These are phyloP conservation scores for Candida dubliniensis DNA, from an alignment of 1,139 yeast genomes.

Conservation along the genomic window DNA sequence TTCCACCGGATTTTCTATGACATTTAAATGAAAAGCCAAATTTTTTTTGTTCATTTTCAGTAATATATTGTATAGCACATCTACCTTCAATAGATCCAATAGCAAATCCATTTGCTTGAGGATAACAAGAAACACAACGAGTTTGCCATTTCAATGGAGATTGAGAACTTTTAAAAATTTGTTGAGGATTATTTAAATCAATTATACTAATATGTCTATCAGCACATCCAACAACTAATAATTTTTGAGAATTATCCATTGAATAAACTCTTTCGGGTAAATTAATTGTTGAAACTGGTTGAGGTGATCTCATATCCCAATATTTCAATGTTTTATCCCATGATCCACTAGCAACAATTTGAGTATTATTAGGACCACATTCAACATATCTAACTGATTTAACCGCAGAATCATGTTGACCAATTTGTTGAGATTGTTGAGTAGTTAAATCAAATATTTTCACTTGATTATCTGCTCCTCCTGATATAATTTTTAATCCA, in stretches of 20 bases:
- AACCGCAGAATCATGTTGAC: slow-evolving; percentile 84
- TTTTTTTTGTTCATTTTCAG: slow-evolving; percentile 72
- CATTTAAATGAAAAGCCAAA: slow-evolving; percentile 90
- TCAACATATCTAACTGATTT: slow-evolving; percentile 72
- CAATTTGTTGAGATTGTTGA: slow-evolving; percentile 83
- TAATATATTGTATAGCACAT: slow-evolving; percentile 94
- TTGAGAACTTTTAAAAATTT: slow-evolving; percentile 67
- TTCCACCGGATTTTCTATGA: slow-evolving; percentile 62
- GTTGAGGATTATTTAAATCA: slow-evolving; percentile 81
- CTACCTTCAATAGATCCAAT: slow-evolving; percentile 94
- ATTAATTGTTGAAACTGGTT: slow-evolving; percentile 76
- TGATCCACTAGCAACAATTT: slow-evolving; percentile 86
- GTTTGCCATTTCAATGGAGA: slow-evolving; percentile 96
- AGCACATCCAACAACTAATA: slow-evolving; percentile 90
- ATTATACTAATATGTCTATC: slow-evolving; percentile 79
- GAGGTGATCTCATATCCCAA: slow-evolving; percentile 90
- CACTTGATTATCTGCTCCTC: slow-evolving; percentile 92
- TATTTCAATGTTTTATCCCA: slow-evolving; percentile 96
- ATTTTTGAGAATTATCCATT: slow-evolving; percentile 80
- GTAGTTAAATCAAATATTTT: slow-evolving; percentile 78
- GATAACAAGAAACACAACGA: slow-evolving; percentile 77
- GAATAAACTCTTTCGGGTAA: slow-evolving; percentile 90
- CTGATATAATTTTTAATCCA: slow-evolving; percentile 85
- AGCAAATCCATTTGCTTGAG: slow-evolving; percentile 89
- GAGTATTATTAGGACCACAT: slow-evolving; percentile 79